Base-by-base conservation (phyloP, 345 rosid genomes). In the Laguncularia racemosa region DNA sequence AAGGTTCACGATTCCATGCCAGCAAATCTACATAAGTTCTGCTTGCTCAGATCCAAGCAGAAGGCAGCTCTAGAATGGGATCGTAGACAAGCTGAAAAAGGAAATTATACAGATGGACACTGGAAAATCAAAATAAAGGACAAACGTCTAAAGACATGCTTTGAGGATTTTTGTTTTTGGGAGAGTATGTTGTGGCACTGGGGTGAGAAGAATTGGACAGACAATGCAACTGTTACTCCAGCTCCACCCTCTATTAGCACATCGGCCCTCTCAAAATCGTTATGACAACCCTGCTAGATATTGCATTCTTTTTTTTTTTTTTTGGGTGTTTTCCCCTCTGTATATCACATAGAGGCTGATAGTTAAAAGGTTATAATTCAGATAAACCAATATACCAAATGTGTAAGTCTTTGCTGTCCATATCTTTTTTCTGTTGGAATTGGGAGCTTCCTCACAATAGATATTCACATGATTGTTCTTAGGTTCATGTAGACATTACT, bases 41-140 rank as follows among this genome's bases (percentile, higher is more conserved):
- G 91, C 73, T 52, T 88, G 57, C 78, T 91, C 43, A 67, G 88
- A 64, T 77, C 96, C 14, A 82, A 78, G 61, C 95, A 88, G 77
- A 91, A 91, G 81, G 96, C 96, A 4, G 84, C 84, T 23, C 64
- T 91, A 47, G 97, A 88, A 62, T 84, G 96, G 95, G 91, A 91
- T 68, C 66, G 96, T 16, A 88, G 84, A 67, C 88, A 80, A 71
- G 96, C 96, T 0, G 84, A 88, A 78, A 88, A 85, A 61, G 91
- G 67, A 45, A 85, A 79, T 46, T 88, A 80, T 74, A 73, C 69
- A 0, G 85, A 91, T 72, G 91, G 89, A 18, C 97, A 91, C 55
- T 85, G 95, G 97, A 83, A 77, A 73, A 82, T 88, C 13, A 74
- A 80, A 71, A 83, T 91, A 20, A 71, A 80, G 67, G 97, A 88